Conservation (phyloP, 208 protist species). For the Crithidia mellificae region DNA sequence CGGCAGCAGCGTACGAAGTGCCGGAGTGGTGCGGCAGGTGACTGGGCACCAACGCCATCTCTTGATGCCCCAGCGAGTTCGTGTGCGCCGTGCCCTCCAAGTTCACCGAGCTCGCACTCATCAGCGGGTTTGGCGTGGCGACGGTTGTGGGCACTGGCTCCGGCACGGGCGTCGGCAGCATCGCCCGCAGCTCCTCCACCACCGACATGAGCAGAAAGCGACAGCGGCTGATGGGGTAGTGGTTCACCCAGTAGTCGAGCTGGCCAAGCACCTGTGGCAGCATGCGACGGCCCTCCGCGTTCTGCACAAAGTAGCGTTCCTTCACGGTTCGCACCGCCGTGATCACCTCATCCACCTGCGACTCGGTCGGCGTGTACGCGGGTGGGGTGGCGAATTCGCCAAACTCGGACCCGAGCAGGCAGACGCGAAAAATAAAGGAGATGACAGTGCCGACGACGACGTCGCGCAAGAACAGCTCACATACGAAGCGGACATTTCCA, state of each 20-base stretch:
- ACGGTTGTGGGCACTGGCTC: not conserved
- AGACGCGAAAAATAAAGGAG: constrained; percentile 56
- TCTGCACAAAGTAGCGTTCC: constrained; percentile 53
- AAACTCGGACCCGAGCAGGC: constrained; percentile 45
- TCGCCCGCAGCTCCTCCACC: constrained; percentile 44
- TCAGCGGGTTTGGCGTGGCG: not conserved
- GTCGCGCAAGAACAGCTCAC: constrained; percentile 71
- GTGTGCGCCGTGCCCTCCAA: not conserved
- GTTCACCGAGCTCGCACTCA: not conserved
- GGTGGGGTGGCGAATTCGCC: constrained; percentile 55
- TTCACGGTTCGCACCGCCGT: constrained; percentile 48
- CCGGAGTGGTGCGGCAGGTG: too few species aligned
- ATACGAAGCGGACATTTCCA: constrained; percentile 79
- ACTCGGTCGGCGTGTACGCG: constrained; percentile 59
- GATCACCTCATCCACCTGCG: constrained; percentile 76
- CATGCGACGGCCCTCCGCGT: constrained; percentile 38
- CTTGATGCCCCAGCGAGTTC: not conserved
- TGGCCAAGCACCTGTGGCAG: constrained; percentile 45
- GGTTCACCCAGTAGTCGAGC: constrained; percentile 62
- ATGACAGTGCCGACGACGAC: constrained; percentile 69
- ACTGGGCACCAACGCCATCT: constrained; percentile 1
- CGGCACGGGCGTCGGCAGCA: constrained; percentile 8
- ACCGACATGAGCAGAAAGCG: constrained; percentile 70
- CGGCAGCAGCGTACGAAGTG: too few species aligned
- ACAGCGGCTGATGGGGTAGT: constrained; percentile 63